phyloP scores from a whole-genome alignment of 1,284 basidiomycete genomes.

The Boletus semigastroideus region DNA sequence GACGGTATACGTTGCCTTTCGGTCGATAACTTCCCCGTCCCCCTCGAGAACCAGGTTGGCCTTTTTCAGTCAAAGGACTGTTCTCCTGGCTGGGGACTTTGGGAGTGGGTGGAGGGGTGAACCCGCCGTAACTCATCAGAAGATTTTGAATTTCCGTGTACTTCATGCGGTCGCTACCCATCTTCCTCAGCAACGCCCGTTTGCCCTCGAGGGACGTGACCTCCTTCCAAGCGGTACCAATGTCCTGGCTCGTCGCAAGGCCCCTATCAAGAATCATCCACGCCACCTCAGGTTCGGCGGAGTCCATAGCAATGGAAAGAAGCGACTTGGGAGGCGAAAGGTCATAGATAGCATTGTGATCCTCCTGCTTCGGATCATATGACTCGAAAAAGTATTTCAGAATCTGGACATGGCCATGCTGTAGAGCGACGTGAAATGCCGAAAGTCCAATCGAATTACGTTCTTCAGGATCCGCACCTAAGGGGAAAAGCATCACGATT shows the following conservation, averaged over 20 bases:
- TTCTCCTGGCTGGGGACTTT: slow-evolving; percentile 20
- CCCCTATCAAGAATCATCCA: slow-evolving; percentile 60
- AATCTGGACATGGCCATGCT: slow-evolving; percentile 47
- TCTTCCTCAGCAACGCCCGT: slow-evolving; percentile 30
- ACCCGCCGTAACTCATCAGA: slow-evolving; percentile 52
- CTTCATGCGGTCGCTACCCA: slow-evolving; percentile 33
- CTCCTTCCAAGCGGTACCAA: slow-evolving; percentile 50
- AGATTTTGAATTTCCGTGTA: slow-evolving; percentile 54
- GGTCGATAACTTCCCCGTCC: slow-evolving; percentile 14
- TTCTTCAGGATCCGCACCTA: slow-evolving; percentile 72
- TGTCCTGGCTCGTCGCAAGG: slow-evolving; percentile 48
- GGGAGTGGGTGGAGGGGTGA: slow-evolving; percentile 47
- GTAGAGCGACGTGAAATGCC: slow-evolving; percentile 65
- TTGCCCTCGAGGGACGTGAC: slow-evolving; percentile 40
- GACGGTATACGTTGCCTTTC: neutral
- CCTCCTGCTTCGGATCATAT: slow-evolving; percentile 49
- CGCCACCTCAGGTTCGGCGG: slow-evolving; percentile 57
- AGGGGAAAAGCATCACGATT: slow-evolving; percentile 18
- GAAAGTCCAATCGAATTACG: slow-evolving; percentile 56
- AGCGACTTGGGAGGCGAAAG: slow-evolving; percentile 41
- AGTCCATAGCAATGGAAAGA: slow-evolving; percentile 56
- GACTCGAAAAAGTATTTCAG: slow-evolving; percentile 57
- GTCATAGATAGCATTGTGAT: slow-evolving; percentile 48
- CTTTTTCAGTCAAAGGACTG: slow-evolving; percentile 4
- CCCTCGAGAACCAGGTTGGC: slow-evolving; percentile 1